Evolutionary conservation across 2,329 filamentous ascomycete species (phyloP).

Genomic region (Aureobasidium musti): DNA sequence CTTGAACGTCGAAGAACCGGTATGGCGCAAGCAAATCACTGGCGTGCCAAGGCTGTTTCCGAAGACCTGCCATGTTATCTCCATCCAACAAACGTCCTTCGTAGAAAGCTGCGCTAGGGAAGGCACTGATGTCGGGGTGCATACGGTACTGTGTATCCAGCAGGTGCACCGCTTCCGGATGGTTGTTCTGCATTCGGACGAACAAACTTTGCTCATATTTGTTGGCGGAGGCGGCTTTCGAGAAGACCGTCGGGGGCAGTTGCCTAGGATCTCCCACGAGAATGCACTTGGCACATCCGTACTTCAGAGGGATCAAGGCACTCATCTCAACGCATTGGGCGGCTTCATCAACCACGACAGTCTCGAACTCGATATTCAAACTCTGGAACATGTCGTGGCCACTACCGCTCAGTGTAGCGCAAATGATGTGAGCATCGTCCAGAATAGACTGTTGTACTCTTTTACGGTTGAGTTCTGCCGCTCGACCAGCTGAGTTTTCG

Average conservation of each 20-base stretch:
- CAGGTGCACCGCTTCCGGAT: slow-evolving; percentile 83
- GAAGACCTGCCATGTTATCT: slow-evolving; percentile 73
- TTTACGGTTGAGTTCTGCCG: slow-evolving; percentile 81
- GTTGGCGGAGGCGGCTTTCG: slow-evolving; percentile 85
- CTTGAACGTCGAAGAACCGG: slow-evolving; percentile 94
- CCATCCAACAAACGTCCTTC: slow-evolving; percentile 85
- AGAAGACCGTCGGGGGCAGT: slow-evolving; percentile 91
- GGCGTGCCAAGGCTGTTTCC: slow-evolving; percentile 80
- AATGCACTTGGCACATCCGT: slow-evolving; percentile 94
- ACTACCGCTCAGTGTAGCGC: slow-evolving; percentile 90
- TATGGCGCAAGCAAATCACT: slow-evolving; percentile 84
- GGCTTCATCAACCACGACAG: slow-evolving; percentile 96
- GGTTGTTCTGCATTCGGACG: slow-evolving; percentile 95
- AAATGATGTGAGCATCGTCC: slow-evolving; percentile 87
- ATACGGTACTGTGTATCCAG: slow-evolving; percentile 99
- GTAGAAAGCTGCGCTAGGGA: slow-evolving; percentile 91
- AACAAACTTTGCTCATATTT: slow-evolving; percentile 98
- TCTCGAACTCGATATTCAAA: slow-evolving; percentile 94
- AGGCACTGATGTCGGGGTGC: slow-evolving; percentile 93
- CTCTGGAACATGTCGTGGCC: slow-evolving; percentile 98
- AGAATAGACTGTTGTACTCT: slow-evolving; percentile 88
- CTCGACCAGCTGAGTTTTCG: slow-evolving; percentile 76
- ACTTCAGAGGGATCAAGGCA: slow-evolving; percentile 94
- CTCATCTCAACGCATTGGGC: slow-evolving; percentile 98
- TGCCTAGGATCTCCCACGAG: slow-evolving; percentile 98